Evolutionary conservation across 306 rosid species (phyloP).

Genomic region (Glycine latifolia): DNA sequence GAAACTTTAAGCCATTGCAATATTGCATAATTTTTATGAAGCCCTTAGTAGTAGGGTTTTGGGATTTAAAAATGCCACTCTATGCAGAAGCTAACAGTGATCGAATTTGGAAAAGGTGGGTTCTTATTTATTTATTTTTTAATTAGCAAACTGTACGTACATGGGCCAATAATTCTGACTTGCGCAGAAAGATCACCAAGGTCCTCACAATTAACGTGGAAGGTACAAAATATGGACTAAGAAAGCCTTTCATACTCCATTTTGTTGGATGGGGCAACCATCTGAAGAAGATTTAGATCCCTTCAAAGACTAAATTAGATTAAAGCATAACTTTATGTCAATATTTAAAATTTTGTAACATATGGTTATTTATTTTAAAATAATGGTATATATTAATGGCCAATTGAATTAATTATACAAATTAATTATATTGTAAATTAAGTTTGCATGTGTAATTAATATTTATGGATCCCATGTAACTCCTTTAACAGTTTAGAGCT

Average conservation of each 20-base stretch:
- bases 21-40: slow-evolving; percentile 7
- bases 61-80: slow-evolving; percentile 16
- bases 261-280: not conserved
- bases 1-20: slow-evolving; percentile 8
- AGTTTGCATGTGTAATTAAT: too few relatives aligned
- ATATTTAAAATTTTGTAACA: not conserved
- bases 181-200: slow-evolving; percentile 32
- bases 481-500: too few relatives aligned
- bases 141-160: slow-evolving; percentile 4
- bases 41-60: not conserved
- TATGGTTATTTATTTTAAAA: not conserved
- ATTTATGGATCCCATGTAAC: too few relatives aligned
- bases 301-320: not conserved
- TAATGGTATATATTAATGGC: not conserved
- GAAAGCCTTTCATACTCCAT: not conserved
- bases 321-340: not conserved
- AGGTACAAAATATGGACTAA: not conserved
- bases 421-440: not conserved
- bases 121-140: not conserved
- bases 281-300: not conserved
- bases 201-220: too few relatives aligned
- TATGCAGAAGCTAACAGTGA: slow-evolving; percentile 2
- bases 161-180: slow-evolving; percentile 39
- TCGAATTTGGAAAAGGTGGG: slow-evolving; percentile 38
- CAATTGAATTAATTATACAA: not conserved